phyloP scores from a whole-genome alignment of 2,329 filamentous ascomycete species.

The Scytalidium sp. region DNA sequence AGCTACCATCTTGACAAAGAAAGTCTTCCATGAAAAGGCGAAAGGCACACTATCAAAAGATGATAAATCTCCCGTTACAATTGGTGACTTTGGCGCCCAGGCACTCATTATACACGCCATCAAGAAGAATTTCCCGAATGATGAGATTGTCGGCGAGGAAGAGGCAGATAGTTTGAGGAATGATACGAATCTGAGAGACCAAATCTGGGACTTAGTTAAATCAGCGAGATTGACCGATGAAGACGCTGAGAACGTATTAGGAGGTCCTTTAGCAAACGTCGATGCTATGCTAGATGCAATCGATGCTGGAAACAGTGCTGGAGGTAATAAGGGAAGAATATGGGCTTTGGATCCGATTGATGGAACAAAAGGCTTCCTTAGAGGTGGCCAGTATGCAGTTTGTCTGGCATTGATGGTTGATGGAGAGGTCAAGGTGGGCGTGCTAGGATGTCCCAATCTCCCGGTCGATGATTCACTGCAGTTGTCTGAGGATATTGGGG shows the following conservation, averaged over 20 bases:
- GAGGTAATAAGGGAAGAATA: slow-evolving; percentile 73
- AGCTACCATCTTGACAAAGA: slow-evolving; percentile 71
- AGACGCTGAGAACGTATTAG: slow-evolving; percentile 63
- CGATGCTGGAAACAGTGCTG: slow-evolving; percentile 66
- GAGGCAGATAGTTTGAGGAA: slow-evolving; percentile 78
- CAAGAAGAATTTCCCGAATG: slow-evolving; percentile 81
- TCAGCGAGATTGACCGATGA: slow-evolving; percentile 66
- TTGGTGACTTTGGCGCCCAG: slow-evolving; percentile 97
- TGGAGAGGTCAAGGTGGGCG: slow-evolving; percentile 89
- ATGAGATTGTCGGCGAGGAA: slow-evolving; percentile 93
- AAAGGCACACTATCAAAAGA: slow-evolving; percentile 94
- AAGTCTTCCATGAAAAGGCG: slow-evolving; percentile 80
- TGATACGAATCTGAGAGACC: slow-evolving; percentile 65
- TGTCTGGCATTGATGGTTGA: slow-evolving; percentile 91
- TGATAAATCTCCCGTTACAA: slow-evolving; percentile 94
- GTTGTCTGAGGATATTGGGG: slow-evolving; percentile 69
- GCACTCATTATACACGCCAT: slow-evolving; percentile 92
- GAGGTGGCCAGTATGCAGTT: slow-evolving; percentile 95
- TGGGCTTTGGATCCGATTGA: slow-evolving; percentile 98
- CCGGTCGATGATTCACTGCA: slow-evolving; percentile 77
- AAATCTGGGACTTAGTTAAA: slow-evolving; percentile 83
- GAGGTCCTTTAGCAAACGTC: slow-evolving; percentile 63
- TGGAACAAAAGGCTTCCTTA: slow-evolving; percentile 94
- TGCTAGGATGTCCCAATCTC: slow-evolving; percentile 93
- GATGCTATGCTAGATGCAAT: slow-evolving; percentile 67